Evolutionary conservation across 2,329 filamentous ascomycete genomes (phyloP).

Genomic region (Lachnellula arida): DNA sequence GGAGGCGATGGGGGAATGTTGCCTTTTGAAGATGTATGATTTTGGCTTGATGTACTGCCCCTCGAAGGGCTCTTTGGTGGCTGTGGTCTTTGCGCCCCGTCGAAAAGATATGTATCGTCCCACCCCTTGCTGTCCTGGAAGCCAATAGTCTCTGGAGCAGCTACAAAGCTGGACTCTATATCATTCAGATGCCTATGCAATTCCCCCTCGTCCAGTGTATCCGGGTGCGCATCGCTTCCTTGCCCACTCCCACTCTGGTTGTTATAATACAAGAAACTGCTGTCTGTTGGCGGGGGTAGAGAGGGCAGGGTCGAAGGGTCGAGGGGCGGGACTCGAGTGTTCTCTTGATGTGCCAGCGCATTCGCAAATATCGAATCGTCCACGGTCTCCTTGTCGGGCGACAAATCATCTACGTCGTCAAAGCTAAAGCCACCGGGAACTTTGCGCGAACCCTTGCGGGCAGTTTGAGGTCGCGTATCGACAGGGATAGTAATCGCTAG

Average conservation of each 20-base stretch:
- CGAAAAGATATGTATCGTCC: constrained; percentile 59
- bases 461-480: constrained; percentile 25
- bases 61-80: background rate
- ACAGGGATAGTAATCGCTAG: constrained; percentile 10
- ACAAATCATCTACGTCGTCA: constrained; percentile 27
- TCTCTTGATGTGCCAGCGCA: constrained; percentile 12
- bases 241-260: constrained; percentile 23
- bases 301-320: constrained; percentile 24
- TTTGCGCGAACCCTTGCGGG: constrained; percentile 24
- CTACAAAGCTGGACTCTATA: constrained; percentile 62
- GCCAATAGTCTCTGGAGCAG: constrained; percentile 51
- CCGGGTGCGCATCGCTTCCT: constrained; percentile 21
- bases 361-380: constrained; percentile 24
- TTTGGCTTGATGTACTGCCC: background rate
- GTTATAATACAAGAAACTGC: constrained; percentile 24
- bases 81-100: constrained; percentile 29
- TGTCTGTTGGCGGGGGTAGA: constrained; percentile 24
- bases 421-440: constrained; percentile 26
- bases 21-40: background rate
- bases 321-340: constrained; percentile 20
- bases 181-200: constrained; percentile 50
- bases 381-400: constrained; percentile 23
- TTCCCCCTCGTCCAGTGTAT: constrained; percentile 29
- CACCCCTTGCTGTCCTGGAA: constrained; percentile 40
- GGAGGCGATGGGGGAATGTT: constrained; percentile 17